Conservation (phyloP, 345 rosid genomes). For the Iberis pinnata region DNA sequence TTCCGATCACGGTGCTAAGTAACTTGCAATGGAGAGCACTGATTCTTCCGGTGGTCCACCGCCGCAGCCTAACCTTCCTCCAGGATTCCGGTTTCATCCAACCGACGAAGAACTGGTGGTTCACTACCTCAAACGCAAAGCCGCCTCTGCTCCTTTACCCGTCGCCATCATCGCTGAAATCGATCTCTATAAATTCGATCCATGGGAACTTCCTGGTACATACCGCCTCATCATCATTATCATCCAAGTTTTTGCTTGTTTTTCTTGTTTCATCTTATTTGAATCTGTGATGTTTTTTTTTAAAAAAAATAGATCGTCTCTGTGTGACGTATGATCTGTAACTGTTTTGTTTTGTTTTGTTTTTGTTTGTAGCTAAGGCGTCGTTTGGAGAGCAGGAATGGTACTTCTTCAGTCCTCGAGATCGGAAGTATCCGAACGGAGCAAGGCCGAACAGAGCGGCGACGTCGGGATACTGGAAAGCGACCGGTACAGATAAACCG, state of each 20-base stretch:
- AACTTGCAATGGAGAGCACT: conserved; percentile 57
- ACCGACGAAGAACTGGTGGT: conserved; percentile 96
- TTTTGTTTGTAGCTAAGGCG: conserved; percentile 51
- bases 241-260: neutral
- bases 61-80: conserved; percentile 61
- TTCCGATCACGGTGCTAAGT: conserved; percentile 25
- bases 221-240: neutral
- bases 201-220: conserved; percentile 97
- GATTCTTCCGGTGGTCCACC: conserved; percentile 63
- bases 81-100: conserved; percentile 97
- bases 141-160: conserved; percentile 68
- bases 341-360: no score
- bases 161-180: conserved; percentile 87
- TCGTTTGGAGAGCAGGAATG: conserved; percentile 96
- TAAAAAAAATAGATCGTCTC: no score
- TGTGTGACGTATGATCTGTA: conserved; percentile 17
- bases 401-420: conserved; percentile 95
- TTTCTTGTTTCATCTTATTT: neutral
- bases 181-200: conserved; percentile 91
- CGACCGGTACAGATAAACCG: conserved; percentile 97
- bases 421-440: conserved; percentile 93
- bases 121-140: conserved; percentile 91
- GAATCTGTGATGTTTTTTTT: neutral
- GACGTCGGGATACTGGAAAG: conserved; percentile 99
- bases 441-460: conserved; percentile 98